Evolutionary conservation across 2,329 filamentous ascomycete genomes (phyloP).

Genomic region (Diaporthe aspalathi): DNA sequence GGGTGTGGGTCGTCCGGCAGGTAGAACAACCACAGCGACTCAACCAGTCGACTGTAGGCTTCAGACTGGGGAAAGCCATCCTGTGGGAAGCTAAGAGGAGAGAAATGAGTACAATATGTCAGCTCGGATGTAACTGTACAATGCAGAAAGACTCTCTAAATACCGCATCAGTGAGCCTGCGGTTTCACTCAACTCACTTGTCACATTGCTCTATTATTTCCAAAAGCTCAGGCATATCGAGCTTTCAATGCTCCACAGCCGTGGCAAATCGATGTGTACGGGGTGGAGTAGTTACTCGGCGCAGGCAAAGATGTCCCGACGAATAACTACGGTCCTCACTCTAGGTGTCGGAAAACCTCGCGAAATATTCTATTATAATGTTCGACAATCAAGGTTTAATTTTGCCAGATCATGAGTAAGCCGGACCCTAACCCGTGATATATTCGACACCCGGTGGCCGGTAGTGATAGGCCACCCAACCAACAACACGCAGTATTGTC

Average conservation of each 20-base stretch:
- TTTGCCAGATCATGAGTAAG: background rate
- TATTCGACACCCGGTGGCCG: too few relatives aligned
- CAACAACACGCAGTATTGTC: too few relatives aligned
- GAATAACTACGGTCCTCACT: too few relatives aligned
- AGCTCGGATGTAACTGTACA: background rate
- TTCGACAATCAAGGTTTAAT: background rate
- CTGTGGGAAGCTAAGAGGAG: conserved; percentile 8
- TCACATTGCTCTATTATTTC: conserved; percentile 4
- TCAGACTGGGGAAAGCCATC: background rate
- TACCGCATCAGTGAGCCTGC: background rate
- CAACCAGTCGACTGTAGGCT: background rate
- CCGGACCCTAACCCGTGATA: conserved; percentile 5
- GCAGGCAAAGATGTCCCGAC: too few relatives aligned
- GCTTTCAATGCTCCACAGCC: accelerated
- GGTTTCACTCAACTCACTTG: background rate
- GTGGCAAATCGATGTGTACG: too few relatives aligned
- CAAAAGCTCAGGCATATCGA: background rate
- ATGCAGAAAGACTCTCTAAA: too few relatives aligned
- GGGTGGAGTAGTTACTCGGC: too few relatives aligned
- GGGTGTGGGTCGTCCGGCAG: conserved; percentile 44
- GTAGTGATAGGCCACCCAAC: too few relatives aligned
- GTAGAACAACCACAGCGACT: conserved; percentile 30
- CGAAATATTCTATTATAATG: too few relatives aligned
- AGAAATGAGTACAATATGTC: background rate
- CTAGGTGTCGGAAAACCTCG: too few relatives aligned